These are phyloP conservation scores for Diplocarpon mali DNA, from an alignment of 2,329 filamentous ascomycete genomes.

Conservation along the genomic window DNA sequence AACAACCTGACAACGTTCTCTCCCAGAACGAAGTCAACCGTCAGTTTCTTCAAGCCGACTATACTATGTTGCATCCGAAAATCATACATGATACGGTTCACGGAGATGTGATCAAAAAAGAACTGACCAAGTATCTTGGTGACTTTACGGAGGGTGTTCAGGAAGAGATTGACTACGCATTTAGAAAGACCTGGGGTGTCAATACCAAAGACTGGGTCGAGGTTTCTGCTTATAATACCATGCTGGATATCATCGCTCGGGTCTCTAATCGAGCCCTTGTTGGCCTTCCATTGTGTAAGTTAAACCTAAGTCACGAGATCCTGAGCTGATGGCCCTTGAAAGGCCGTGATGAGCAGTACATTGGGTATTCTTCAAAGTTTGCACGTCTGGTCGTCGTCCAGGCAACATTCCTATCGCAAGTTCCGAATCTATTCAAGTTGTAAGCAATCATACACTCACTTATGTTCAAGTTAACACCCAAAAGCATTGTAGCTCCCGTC, in stretches of 20 bases:
- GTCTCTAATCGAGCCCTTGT: constrained; percentile 26
- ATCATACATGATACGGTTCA: constrained; percentile 27
- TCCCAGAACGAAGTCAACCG: constrained; percentile 29
- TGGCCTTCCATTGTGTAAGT: constrained; percentile 24
- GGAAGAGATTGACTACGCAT: constrained; percentile 19
- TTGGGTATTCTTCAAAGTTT: constrained; percentile 24
- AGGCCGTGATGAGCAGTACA: constrained; percentile 28
- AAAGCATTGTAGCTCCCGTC: constrained; percentile 15
- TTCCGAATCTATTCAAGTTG: constrained; percentile 27
- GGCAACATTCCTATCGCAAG: constrained; percentile 26
- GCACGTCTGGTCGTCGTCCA: constrained; percentile 27
- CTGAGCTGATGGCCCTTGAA: background rate
- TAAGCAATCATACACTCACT: constrained; percentile 20
- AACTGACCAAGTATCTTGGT: constrained; percentile 27
- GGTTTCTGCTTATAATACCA: constrained; percentile 18
- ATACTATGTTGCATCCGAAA: constrained; percentile 24
- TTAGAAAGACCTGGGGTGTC: constrained; percentile 19
- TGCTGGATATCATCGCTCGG: constrained; percentile 22
- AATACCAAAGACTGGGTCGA: constrained; percentile 21
- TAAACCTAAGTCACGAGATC: background rate
- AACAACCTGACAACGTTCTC: constrained; percentile 31
- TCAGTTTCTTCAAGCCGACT: constrained; percentile 30
- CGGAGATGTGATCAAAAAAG: constrained; percentile 26
- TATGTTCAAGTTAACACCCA: constrained; percentile 12
- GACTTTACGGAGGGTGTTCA: constrained; percentile 20